Evolutionary conservation across 2,329 filamentous ascomycete species (phyloP), one percentile per base, ranked within the genome.

Genomic region (Ilyonectria destructans): DNA sequence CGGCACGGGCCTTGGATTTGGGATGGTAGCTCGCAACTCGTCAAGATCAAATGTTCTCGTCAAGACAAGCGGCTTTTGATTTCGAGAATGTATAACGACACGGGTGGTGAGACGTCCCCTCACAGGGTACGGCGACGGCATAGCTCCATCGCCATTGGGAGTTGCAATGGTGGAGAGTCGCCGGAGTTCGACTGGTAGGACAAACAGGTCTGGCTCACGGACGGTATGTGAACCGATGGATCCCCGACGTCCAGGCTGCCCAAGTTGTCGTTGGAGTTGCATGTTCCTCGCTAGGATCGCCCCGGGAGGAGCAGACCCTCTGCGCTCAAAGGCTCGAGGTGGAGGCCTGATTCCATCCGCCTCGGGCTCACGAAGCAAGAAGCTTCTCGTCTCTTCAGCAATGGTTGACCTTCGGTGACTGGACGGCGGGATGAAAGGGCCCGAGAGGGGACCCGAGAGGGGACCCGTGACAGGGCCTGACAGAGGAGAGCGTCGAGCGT

Each of bases 31-130:
- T 52, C 84, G 81, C 10, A 89, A 77, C 67, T 84, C 80, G 29
- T 84, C 80, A 15, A 89, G 77, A 67, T 89, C 82, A 67, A 90
- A 87, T 19, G 81, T 83, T 33, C 87, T 82, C 69, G 84, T 82
- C 19, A 90, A 80, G 1, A 85, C 71, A 69, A 88, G 84, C 1
- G 86, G 80, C 55, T 82, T 82, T 19, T 82, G 79, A 2, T 83
- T 81, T 29, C 72, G 69, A 6, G 79, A 79, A 33, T 75, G 78
- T 33, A 81, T 71, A 15, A 78, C 70, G 8, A 77, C 77, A 7
- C 74, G 73, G 4, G 77, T 73, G n/a, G 71, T 75, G 40, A 79
- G 58, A 9, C 60, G 72, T n/a, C 69, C 67, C 7, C 71, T 67
- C 3, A 64, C 55, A 15, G 61, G 71, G n/a, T 64, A 65, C 43